These are phyloP conservation scores for Crithidia thermophila DNA, from an alignment of 208 protist species.

Conservation along the genomic window DNA sequence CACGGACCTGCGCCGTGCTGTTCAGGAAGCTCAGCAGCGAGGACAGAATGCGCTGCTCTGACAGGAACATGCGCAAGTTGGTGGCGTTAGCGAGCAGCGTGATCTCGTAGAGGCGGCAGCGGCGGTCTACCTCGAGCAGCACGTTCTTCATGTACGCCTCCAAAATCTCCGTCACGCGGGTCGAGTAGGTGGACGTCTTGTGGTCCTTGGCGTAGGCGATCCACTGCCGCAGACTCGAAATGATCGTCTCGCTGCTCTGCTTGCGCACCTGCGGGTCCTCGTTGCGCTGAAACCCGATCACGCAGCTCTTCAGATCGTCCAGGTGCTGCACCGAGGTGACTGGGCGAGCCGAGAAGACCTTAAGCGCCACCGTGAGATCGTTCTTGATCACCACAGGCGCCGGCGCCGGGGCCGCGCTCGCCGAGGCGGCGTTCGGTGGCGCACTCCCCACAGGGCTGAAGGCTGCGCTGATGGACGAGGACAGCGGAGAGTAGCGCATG, in stretches of 20 bases:
- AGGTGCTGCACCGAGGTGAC: conserved; percentile 83
- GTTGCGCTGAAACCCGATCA: conserved; percentile 82
- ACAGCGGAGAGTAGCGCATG: conserved; percentile 29
- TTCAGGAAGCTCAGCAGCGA: conserved; percentile 85
- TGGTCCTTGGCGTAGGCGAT: conserved; percentile 77
- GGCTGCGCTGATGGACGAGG: conserved; percentile 13
- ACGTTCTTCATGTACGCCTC: conserved; percentile 87
- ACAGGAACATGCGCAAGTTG: conserved; percentile 68
- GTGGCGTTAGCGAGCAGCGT: conserved; percentile 65
- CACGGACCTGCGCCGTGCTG: conserved; percentile 64
- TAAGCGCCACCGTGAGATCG: conserved; percentile 80
- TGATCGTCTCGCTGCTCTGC: conserved; percentile 74
- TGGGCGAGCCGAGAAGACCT: conserved; percentile 65
- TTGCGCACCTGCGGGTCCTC: conserved; percentile 68
- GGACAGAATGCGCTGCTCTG: conserved; percentile 76
- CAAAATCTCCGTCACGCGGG: conserved; percentile 82
- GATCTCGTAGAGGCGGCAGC: conserved; percentile 70
- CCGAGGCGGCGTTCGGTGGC: background rate
- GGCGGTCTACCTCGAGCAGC: conserved; percentile 79
- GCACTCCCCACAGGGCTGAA: conserved; percentile 20
- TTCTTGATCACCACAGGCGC: conserved; percentile 10
- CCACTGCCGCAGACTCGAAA: conserved; percentile 69
- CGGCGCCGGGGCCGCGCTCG: background rate
- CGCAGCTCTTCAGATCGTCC: conserved; percentile 67
- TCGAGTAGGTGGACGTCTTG: conserved; percentile 84